These are phyloP conservation scores for Sphagnum fallax DNA, from an alignment of 228 moss, liverwort and hornwort species.

Conservation along the genomic window DNA sequence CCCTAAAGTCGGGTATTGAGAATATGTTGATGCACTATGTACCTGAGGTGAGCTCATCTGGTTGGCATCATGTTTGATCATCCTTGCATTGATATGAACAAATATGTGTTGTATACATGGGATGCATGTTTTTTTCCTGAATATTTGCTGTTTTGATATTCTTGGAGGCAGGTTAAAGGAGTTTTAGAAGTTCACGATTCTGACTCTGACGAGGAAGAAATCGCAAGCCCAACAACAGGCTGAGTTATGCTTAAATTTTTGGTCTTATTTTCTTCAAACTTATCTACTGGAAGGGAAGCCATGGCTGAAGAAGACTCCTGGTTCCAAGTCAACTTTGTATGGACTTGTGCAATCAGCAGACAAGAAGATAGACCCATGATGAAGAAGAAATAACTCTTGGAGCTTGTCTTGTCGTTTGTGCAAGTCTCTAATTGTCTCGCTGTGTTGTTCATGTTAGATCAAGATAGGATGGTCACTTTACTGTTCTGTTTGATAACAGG, in stretches of 20 bases:
- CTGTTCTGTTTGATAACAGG: too few species aligned
- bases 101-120: background rate
- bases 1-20: conserved; percentile 91
- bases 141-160: background rate
- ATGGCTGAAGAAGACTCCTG: too few species aligned
- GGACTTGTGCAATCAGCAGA: too few species aligned
- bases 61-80: background rate
- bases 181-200: conserved; percentile 74
- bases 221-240: conserved; percentile 42
- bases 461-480: too few species aligned
- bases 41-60: conserved; percentile 47
- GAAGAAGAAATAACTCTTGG: too few species aligned
- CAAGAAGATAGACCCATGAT: too few species aligned
- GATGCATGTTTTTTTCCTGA: background rate
- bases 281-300: too few species aligned
- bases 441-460: too few species aligned
- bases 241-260: conserved; percentile 6
- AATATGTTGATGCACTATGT: conserved; percentile 99
- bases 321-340: too few species aligned
- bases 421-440: too few species aligned
- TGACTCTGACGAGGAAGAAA: conserved; percentile 70
- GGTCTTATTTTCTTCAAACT: too few species aligned
- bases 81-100: background rate
- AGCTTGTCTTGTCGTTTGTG: too few species aligned
- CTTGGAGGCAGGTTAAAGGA: conserved; percentile 54